phyloP scores from a whole-genome alignment of 495 filamentous ascomycete genomes.

The Lasiosphaeria ovina region DNA sequence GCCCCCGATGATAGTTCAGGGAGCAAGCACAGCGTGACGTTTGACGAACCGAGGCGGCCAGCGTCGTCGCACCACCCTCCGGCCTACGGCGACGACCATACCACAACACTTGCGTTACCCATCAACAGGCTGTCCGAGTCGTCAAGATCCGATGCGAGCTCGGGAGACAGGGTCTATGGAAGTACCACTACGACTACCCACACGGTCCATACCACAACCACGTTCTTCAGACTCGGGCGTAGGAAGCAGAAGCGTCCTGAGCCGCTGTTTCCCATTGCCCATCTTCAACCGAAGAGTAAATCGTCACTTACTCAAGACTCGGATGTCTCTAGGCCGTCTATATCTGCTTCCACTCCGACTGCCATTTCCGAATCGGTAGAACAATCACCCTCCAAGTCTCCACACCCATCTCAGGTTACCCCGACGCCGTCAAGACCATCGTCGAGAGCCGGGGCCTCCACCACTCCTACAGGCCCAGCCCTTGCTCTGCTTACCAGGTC shows the following conservation, averaged over 20 bases:
- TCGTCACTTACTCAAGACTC: constrained; percentile 28
- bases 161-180: constrained; percentile 66
- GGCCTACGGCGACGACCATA: constrained; percentile 63
- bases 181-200: constrained; percentile 61
- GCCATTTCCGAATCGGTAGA: constrained; percentile 23
- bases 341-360: constrained; percentile 24
- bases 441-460: constrained; percentile 41
- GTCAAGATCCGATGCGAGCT: constrained; percentile 84
- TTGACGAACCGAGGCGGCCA: constrained; percentile 67
- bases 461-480: constrained; percentile 31
- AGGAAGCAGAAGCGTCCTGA: constrained; percentile 73
- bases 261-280: constrained; percentile 69
- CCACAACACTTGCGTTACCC: constrained; percentile 64
- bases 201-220: constrained; percentile 62
- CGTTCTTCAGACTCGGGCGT: constrained; percentile 78
- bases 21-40: constrained; percentile 51
- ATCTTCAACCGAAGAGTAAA: constrained; percentile 75
- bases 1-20: constrained; percentile 42
- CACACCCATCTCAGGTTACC: constrained; percentile 28
- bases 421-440: constrained; percentile 53
- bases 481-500: constrained; percentile 29
- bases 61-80: constrained; percentile 55
- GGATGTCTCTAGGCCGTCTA: constrained; percentile 32
- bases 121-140: constrained; percentile 82
- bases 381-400: constrained; percentile 18